Base-by-base conservation (phyloP, 2,329 filamentous ascomycete genomes). In the Zymoseptoria brevis region DNA sequence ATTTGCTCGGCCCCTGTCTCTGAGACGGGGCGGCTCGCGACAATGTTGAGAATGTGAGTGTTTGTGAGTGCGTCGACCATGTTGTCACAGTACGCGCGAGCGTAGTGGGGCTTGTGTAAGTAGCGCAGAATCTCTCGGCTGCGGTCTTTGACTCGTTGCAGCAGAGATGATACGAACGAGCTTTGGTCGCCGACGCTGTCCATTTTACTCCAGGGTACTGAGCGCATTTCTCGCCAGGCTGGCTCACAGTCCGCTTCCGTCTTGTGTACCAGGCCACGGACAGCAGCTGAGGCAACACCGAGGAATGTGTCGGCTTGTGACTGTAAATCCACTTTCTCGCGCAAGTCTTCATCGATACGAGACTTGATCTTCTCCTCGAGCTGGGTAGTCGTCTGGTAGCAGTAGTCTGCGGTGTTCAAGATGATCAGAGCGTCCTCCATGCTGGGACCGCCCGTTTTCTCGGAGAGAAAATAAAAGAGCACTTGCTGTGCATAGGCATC, bases 1-100 rank as follows among this genome's bases (percentile, higher is more conserved):
- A 99, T 96, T 84, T 96, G 94, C 74, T 99, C 93, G 9, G 94
- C 94, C 11, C 92, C 94, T 57, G 91, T 89, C 75, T 97, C 94
- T 4, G 90, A 93, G 54, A 99, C 88, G 0, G 94, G 94, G 66
- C 87, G 87, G 75, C 91, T 96, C 70, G 90, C 88, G 50, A 95
- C 90, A 59, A 97, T 87, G 70, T 88, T 96, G 63, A 81, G 79
- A 65, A 96, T 83, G 72, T 94, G 97, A 1, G 85, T 82, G 58
- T 81, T 88, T 16, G 89, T 88, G 63, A 97, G 77, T 63, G 89
- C 82, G 72, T 99, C 94, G 48, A 97, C 89, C n/a, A 97, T 78
- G 64, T 97, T 93, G 74, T 99, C 94, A 67, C 90, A 95, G 71
- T 97, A 96, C 0, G 94, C 92, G 60, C 94, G 83, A 8, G 92